Evolutionary conservation across 441 rosid genomes (phyloP).

Genomic region (Metrosideros polymorpha): DNA sequence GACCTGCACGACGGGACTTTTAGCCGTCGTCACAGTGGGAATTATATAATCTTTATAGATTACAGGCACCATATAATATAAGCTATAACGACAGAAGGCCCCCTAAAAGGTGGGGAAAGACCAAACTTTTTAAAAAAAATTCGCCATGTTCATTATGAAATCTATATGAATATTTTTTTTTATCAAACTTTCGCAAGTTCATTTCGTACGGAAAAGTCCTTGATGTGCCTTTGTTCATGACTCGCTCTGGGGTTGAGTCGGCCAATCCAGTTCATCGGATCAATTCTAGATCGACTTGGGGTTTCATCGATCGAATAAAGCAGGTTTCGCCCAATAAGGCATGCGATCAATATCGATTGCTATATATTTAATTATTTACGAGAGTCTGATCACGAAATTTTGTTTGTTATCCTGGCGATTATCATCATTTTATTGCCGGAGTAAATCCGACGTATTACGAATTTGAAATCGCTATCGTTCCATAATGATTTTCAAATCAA

Average conservation of each 20-base stretch:
- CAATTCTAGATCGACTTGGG: background rate
- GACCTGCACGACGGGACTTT: background rate
- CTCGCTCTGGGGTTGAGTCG: accelerated
- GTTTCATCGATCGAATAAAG: background rate
- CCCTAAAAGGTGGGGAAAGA: background rate
- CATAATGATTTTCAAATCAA: background rate
- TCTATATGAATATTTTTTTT: background rate
- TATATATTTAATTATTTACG: too few relatives aligned
- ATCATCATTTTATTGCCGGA: accelerated
- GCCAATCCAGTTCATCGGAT: background rate
- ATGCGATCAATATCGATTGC: accelerated
- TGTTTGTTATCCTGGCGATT: accelerated
- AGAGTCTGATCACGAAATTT: accelerated
- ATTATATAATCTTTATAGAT: background rate
- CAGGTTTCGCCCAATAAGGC: accelerated
- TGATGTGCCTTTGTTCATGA: background rate
- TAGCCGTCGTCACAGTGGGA: background rate
- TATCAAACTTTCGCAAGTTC: background rate
- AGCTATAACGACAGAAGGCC: background rate
- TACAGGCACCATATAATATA: background rate
- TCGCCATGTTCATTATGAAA: background rate
- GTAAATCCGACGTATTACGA: accelerated
- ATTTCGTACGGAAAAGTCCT: too few relatives aligned
- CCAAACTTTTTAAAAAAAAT: background rate
- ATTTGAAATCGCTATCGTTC: background rate